Evolutionary conservation across 2,329 filamentous ascomycete genomes (phyloP), one percentile per base, ranked within the genome.

Genomic region (Aureobasidium sp.): DNA sequence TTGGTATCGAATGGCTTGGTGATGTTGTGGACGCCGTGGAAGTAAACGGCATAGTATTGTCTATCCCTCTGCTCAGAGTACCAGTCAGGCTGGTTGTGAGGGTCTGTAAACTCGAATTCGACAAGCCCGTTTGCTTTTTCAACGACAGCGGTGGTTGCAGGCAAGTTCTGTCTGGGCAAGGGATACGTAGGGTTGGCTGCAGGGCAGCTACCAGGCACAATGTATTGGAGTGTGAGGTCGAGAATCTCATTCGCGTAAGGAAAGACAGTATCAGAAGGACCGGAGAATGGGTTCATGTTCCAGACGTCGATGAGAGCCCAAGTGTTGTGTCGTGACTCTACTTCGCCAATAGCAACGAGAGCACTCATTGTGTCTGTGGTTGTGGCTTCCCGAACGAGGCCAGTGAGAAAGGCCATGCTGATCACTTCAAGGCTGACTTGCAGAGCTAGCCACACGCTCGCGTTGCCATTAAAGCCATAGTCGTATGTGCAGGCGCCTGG

Each of bases 241-340:
- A 77, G 67, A 42, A 78, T 73, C 66, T 77, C 67, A 63, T 76
- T 76, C n/a, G 74, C 73, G 62, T 77, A 77, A 3, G 74, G 74
- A 65, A 72, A 78, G 3, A 72, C 67, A 3, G 77, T 78, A 64
- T 78, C 76, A 3, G 68, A 57, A 0, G 77, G 75, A 2, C 77
- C 76, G 5, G 65, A 72, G 62, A 79, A 78, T 0, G 76, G 76
- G 48, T 73, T 70, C 1, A 62, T 61, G 21, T 73, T 71, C 69
- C 74, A 77, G 32, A 77, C 72, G 36, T 77, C 74, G 50, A 78
- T 74, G 42, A 79, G 63, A 2, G 71, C 69, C 76, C 76, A 78
- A 1, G 70, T 71, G 39, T 75, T 72, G 65, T 78, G 76, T 7
- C 76, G 72, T 3, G 70, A 67, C 63, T 78, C 76, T 1, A 70